Conservation (phyloP, 2,329 filamentous ascomycete genomes). For the Penicillium sp. region DNA sequence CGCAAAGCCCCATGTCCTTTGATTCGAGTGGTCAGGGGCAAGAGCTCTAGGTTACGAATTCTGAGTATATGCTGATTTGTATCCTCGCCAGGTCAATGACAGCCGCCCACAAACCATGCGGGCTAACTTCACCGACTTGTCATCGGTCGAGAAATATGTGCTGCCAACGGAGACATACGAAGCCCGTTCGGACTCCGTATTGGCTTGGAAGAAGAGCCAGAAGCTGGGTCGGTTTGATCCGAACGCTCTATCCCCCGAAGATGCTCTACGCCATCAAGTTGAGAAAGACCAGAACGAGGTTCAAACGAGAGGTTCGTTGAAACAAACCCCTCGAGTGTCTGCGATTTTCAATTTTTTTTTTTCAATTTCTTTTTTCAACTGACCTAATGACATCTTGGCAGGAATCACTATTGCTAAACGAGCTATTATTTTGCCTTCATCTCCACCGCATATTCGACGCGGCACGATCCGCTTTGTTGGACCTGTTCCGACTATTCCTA, state of each 20-base stretch:
- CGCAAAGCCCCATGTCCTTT: background rate
- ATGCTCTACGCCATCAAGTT: conserved; percentile 67
- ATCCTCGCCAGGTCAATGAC: conserved; percentile 65
- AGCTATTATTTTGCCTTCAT: conserved; percentile 46
- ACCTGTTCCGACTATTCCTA: conserved; percentile 40
- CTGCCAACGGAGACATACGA: conserved; percentile 87
- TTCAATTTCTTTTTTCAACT: too few relatives aligned
- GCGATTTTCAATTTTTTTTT: too few relatives aligned
- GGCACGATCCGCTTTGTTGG: conserved; percentile 45
- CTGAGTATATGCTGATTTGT: background rate
- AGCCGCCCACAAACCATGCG: conserved; percentile 71
- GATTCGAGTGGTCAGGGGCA: background rate
- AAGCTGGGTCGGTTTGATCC: conserved; percentile 97
- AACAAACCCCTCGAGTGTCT: background rate
- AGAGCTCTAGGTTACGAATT: background rate
- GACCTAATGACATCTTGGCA: conserved; percentile 18
- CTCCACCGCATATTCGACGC: conserved; percentile 43
- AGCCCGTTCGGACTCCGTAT: conserved; percentile 78
- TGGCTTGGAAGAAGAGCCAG: conserved; percentile 93
- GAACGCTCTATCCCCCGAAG: conserved; percentile 68
- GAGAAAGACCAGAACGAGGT: conserved; percentile 61
- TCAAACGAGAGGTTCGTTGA: conserved; percentile 58
- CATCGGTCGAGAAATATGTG: conserved; percentile 81
- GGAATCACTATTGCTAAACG: conserved; percentile 45
- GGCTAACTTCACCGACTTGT: conserved; percentile 77